These are phyloP conservation scores for Excoecaria agallocha DNA, from an alignment of 345 rosid genomes.

Conservation along the genomic window DNA sequence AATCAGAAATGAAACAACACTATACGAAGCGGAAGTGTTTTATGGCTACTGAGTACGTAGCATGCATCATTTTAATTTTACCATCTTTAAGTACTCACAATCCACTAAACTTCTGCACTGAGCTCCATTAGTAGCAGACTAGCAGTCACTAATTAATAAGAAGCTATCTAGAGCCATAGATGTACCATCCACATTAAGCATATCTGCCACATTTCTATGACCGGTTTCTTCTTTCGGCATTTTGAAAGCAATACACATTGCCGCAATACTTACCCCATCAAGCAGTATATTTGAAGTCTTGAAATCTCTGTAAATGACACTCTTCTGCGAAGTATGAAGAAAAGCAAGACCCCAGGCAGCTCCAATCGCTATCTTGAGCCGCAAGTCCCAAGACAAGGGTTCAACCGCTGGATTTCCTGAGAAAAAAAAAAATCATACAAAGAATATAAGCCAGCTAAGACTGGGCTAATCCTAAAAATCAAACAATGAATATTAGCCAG, in stretches of 20 bases:
- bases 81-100: neutral
- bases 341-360: slow-evolving; percentile 79
- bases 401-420: slow-evolving; percentile 47
- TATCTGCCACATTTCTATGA: neutral
- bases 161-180: neutral
- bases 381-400: slow-evolving; percentile 76
- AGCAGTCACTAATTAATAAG: neutral
- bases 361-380: slow-evolving; percentile 72
- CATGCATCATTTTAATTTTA: neutral
- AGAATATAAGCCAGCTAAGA: slow-evolving; percentile 2
- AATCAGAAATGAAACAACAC: neutral
- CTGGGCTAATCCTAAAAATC: neutral
- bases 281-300: slow-evolving; percentile 81
- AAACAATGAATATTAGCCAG: slow-evolving; percentile 7
- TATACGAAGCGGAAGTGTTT: neutral
- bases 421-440: slow-evolving; percentile 12
- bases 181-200: neutral
- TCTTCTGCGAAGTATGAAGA: slow-evolving; percentile 64
- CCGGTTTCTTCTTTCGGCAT: neutral
- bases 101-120: neutral
- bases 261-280: slow-evolving; percentile 54
- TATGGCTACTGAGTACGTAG: neutral
- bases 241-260: neutral
- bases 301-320: slow-evolving; percentile 81
- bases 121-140: neutral